Base-by-base conservation (phyloP, 352 stramenopile species). In the Phytopythium helicoides region DNA sequence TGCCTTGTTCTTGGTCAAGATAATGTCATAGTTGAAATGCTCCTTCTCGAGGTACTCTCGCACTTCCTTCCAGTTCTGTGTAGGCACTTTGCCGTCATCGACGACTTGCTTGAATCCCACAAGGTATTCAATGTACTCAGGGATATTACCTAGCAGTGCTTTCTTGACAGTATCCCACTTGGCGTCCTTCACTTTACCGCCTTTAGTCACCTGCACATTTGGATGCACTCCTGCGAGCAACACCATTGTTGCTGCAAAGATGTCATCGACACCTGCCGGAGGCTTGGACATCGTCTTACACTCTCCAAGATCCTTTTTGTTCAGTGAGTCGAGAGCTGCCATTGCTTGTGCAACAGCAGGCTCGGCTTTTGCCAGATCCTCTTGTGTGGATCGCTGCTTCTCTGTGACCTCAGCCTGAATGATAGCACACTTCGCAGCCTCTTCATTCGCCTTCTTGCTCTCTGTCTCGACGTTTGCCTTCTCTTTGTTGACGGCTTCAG, bases 241-340 rank as follows among this genome's bases (percentile, higher is more conserved):
- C 31, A 97, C 87, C 94, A 98, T 98, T 8, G 83, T 94, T 7
- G 86, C 86, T 10, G 75, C 86, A 36, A 98, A 98, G 54, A 98
- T 89, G 47, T 98, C 95, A 58, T 98, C 95, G 23, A 98, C 91
- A 52, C 94, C 94, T 16, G 81, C 71, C 16, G 95, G 95, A 35
- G 94, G 94, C 59, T 97, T 98, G 38, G 81, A 88, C 95, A 98
- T 98, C 16, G 93, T 97, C 60, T 98, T 98, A 77, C 93, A 98
- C 54, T 98, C 92, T 41, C 91, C 92, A 3, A 98, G 71, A 74
- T 98, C 93, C 60, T 98, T 98, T 59, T 98, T 97, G 74, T 98
- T 97, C 42, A 98, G 71, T 18, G 94, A 98, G 51, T 98, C 92
- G 0, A 98, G 79, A 6, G 95, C 94, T 52, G 95, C 92, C 92